Base-by-base conservation (phyloP, 768 basidiomycete genomes). In the Termitomyces sp. region DNA sequence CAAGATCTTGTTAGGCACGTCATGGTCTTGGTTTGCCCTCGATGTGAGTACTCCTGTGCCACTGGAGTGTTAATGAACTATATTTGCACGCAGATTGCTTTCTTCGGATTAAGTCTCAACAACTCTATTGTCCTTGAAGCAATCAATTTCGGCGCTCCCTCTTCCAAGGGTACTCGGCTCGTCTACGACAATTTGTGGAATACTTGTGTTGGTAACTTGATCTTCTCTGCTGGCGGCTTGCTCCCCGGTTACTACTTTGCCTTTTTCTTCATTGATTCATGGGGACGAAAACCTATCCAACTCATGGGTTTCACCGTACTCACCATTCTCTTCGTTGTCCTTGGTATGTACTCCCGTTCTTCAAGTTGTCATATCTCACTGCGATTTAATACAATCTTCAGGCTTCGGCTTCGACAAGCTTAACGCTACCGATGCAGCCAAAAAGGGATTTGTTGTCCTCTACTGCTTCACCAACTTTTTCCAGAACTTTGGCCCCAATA, bases 11-110 rank as follows among this genome's bases (percentile, higher is more conserved):
- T 72, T 95, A 51, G 94, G 91, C n/a, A 81, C 86, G 0, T 73
- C 91, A 0, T 95, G 88, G 72, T 90, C 88, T 10, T 96, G 94
- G 94, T 95, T 95, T 64, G 93, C 92, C 6, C 82, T 94, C n/a
- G 92, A 92, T 66, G 87, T 87, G 34, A 59, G 88, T 78, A 9
- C 8, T 31, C 29, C 29, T 20, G 32, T 51, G n/a, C 9, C 34
- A 20, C 29, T 43, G 6, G 15, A 37, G 49, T 43, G 2, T 10
- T 20, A 12, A 15, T 49, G n/a, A 10, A n/a, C 2, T 34, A 12
- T 59, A 48, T 14, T 8, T 68, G 49, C 48, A n/a, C 54, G 64
- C 32, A 90, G 85, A 86, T 95, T 59, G 92, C 92, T 10, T 95
- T 92, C 76, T 94, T 95, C 71, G 93, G 92, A 56, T 83, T 96